Evolutionary conservation across 148 eudicot species (phyloP).

Genomic region (Rhododendron kiyosumense): DNA sequence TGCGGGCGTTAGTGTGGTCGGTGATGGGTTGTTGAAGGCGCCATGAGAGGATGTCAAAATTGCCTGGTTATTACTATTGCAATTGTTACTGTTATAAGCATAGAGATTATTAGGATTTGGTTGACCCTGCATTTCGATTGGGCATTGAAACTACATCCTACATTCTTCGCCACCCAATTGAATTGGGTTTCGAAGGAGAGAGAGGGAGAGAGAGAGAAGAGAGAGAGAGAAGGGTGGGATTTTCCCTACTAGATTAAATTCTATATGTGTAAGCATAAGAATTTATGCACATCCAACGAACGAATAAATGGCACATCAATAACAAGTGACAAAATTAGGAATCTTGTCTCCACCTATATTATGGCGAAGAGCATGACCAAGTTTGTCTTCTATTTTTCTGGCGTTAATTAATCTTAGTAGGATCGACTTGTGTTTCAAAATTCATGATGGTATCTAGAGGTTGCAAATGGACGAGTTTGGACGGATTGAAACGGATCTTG

Average conservation of each 20-base stretch:
- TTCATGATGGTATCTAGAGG: too few species aligned
- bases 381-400: too few species aligned
- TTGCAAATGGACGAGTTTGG: too few species aligned
- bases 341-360: too few species aligned
- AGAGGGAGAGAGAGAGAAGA: neutral
- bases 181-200: neutral
- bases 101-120: neutral
- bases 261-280: too few species aligned
- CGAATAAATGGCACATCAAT: neutral
- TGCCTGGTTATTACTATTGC: neutral
- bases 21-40: neutral
- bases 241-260: neutral
- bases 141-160: neutral
- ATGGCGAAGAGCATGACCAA: too few species aligned
- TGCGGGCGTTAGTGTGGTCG: neutral
- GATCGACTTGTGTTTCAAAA: too few species aligned
- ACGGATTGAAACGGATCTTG: too few species aligned
- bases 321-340: too few species aligned
- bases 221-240: neutral
- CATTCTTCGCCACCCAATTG: neutral
- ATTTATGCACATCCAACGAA: neutral
- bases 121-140: neutral
- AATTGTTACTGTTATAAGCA: neutral
- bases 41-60: neutral
- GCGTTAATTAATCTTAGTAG: too few species aligned